A percentile compares a stretch with the other conserved stretches of the same genome.
Conservation (phyloP, 2,329 filamentous ascomycete species). For the Aspergillus texensis region DNA sequence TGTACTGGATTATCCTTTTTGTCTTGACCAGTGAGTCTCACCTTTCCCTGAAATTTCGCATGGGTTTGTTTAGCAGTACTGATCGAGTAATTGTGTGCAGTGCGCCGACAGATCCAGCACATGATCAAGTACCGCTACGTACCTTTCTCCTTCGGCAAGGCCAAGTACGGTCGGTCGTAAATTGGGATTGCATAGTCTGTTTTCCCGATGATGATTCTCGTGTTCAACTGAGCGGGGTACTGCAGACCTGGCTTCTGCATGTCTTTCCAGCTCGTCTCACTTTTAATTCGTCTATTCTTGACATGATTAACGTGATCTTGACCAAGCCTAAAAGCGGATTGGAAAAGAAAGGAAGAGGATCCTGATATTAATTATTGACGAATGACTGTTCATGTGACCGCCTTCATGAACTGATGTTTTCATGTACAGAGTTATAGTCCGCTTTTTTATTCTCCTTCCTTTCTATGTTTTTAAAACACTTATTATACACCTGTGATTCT, state of each 20-base stretch:
- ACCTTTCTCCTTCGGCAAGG: constrained; percentile 89
- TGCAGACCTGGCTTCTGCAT: background rate
- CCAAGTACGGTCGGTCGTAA: constrained; percentile 63
- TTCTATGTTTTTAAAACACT: background rate
- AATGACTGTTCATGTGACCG: constrained; percentile 4
- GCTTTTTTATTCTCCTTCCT: constrained; percentile 3
- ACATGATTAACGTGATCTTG: constrained; percentile 4
- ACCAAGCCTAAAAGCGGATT: background rate
- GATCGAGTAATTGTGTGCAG: constrained; percentile 48
- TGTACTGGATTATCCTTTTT: constrained; percentile 98
- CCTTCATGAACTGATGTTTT: constrained; percentile 6
- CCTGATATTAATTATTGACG: constrained; percentile 15
- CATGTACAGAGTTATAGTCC: constrained; percentile 13
- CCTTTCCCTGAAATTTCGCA: background rate
- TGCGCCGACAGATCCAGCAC: constrained; percentile 99
- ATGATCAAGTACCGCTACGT: constrained; percentile 99
- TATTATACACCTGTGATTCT: background rate
- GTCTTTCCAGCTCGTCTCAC: background rate
- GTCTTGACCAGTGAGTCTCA: constrained; percentile 80
- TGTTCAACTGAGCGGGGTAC: background rate
- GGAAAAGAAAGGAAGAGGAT: background rate
- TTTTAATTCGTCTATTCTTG: background rate
- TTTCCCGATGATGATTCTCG: constrained; percentile 1
- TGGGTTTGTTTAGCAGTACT: background rate
- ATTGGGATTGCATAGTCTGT: constrained; percentile 7